Percentiles rank a stretch among this genome's conserved stretches.
These are phyloP conservation scores for Fusarium tjaetaba DNA, from an alignment of 2,329 filamentous ascomycete species.

Conservation along the genomic window DNA sequence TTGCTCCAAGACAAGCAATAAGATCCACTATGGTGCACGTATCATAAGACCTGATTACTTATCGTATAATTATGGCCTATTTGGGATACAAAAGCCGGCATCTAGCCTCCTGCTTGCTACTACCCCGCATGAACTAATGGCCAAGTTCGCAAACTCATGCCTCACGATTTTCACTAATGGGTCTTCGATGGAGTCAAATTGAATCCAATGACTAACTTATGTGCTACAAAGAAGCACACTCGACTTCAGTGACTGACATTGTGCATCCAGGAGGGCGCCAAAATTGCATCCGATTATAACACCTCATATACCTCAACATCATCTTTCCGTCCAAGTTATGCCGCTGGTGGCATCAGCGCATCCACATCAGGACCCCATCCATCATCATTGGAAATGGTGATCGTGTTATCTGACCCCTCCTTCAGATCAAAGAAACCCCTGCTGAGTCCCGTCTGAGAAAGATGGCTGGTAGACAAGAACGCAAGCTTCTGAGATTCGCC, in stretches of 20 bases:
- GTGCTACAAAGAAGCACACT: not conserved
- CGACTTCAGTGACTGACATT: too few relatives aligned
- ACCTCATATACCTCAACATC: not conserved
- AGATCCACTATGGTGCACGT: rapidly evolving
- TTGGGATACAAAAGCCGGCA: not conserved
- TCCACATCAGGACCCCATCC: conserved; percentile 54
- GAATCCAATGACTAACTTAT: not conserved
- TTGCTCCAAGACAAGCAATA: not conserved
- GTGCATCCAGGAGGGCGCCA: not conserved
- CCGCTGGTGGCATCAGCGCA: conserved; percentile 61
- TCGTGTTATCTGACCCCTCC: conserved; percentile 56
- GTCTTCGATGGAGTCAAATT: not conserved
- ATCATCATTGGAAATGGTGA: conserved; percentile 58
- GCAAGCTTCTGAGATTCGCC: conserved; percentile 61
- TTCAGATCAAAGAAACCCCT: conserved; percentile 60
- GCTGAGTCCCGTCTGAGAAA: conserved; percentile 54
- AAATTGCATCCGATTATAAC: not conserved
- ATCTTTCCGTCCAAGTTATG: not conserved
- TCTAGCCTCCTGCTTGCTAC: not conserved
- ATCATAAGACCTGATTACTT: not conserved
- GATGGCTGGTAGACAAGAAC: conserved; percentile 60
- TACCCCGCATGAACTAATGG: not conserved
- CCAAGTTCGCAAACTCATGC: conserved; percentile 2
- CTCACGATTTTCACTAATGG: not conserved
- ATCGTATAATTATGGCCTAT: not conserved